Percentiles rank a stretch among this genome's conserved stretches.
Evolutionary conservation across 2,329 filamentous ascomycete genomes (phyloP).

Genomic region (Sporothrix sp.): DNA sequence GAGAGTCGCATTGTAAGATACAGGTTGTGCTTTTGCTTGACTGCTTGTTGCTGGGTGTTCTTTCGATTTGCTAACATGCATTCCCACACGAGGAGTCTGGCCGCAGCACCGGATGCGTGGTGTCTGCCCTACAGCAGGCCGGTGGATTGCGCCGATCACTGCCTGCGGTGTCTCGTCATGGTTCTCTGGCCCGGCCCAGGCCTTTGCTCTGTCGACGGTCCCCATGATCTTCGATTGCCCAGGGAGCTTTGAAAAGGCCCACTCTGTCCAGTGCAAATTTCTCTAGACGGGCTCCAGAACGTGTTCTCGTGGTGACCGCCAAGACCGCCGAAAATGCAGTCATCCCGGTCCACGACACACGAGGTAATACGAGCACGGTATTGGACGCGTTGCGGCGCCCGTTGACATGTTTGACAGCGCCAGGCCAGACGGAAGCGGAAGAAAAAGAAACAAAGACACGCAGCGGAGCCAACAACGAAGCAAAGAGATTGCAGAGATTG

Average conservation of each 20-base stretch:
- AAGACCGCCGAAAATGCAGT: conserved; percentile 1
- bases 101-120: neutral
- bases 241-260: neutral
- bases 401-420: neutral
- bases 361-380: no score
- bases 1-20: no score
- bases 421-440: neutral
- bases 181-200: neutral
- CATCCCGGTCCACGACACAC: neutral
- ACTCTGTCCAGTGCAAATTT: neutral
- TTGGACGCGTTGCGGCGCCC: neutral
- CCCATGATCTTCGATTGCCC: no score
- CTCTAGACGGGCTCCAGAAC: no score
- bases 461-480: neutral
- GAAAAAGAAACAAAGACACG: neutral
- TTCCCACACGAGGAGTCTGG: neutral
- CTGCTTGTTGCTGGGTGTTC: neutral
- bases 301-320: no score
- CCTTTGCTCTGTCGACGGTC: no score
- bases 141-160: no score
- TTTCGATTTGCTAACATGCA: no score
- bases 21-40: neutral
- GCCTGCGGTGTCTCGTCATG: no score
- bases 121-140: neutral
- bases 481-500: no score